phyloP scores from a whole-genome alignment of 2,329 filamentous ascomycete species.

The Epichloe bromicola region DNA sequence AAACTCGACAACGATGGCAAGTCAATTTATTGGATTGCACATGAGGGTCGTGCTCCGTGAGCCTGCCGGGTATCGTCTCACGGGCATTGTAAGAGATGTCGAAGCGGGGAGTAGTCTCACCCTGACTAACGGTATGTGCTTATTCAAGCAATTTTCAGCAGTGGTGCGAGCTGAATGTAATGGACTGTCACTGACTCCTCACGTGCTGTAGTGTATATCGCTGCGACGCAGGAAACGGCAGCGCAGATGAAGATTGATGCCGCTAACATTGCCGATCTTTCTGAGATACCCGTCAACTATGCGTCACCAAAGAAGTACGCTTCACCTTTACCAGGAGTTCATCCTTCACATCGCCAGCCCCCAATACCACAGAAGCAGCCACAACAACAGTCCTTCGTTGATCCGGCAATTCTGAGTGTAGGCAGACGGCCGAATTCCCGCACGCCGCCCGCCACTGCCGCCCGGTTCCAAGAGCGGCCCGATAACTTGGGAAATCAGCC shows the following conservation, averaged over 20 bases:
- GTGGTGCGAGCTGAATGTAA: neutral
- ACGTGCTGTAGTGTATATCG: conserved; percentile 22
- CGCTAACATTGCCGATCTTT: conserved; percentile 31
- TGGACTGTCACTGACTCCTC: neutral
- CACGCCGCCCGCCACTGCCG: conserved; percentile 13
- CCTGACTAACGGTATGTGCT: conserved; percentile 54
- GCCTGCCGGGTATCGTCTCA: conserved; percentile 50
- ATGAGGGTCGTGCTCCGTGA: conserved; percentile 61
- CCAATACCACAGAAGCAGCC: conserved; percentile 15
- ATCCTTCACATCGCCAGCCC: conserved; percentile 7
- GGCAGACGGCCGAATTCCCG: conserved; percentile 27
- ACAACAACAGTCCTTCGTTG: conserved; percentile 44
- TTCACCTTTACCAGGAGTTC: conserved; percentile 13
- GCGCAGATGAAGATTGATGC: conserved; percentile 33
- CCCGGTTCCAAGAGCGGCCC: conserved; percentile 2
- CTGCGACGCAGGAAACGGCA: conserved; percentile 29
- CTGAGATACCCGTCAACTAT: conserved; percentile 23
- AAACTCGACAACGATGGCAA: conserved; percentile 26
- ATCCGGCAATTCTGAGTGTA: conserved; percentile 71
- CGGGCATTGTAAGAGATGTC: conserved; percentile 59
- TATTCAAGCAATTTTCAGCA: neutral
- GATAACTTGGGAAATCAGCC: conserved; percentile 4
- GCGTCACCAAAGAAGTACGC: conserved; percentile 16
- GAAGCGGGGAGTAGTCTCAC: conserved; percentile 53
- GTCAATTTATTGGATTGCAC: conserved; percentile 61